Conservation (phyloP, 495 filamentous ascomycete species). For the Neurospora cerealis region DNA sequence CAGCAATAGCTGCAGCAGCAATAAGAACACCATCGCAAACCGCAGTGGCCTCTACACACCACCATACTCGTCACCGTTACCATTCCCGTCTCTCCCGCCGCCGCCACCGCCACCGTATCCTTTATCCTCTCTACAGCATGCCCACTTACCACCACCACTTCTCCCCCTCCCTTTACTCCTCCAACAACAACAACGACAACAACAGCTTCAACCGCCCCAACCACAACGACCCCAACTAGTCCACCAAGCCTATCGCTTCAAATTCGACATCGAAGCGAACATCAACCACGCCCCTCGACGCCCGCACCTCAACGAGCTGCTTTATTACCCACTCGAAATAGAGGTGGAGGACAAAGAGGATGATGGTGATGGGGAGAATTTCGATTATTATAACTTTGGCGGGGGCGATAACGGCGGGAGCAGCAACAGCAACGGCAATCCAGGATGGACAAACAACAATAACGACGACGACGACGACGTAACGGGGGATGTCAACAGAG, state of each 20-base stretch:
- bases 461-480: neutral
- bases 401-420: neutral
- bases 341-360: constrained; percentile 19
- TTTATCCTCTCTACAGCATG: neutral
- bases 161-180: neutral
- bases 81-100: neutral
- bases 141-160: neutral
- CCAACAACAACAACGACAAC: neutral
- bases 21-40: neutral
- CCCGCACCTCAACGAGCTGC: constrained; percentile 33
- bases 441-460: neutral
- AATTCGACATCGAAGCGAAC: constrained; percentile 39
- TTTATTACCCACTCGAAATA: constrained; percentile 31
- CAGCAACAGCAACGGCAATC: neutral
- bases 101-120: neutral
- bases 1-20: neutral
- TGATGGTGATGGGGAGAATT: constrained; percentile 12
- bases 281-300: constrained; percentile 35
- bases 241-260: constrained; percentile 40
- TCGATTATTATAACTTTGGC: neutral
- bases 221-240: constrained; percentile 16
- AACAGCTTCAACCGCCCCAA: constrained; percentile 1
- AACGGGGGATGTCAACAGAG: neutral
- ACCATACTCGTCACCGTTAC: neutral
- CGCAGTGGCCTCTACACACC: neutral